These are phyloP conservation scores for Fusarium pilosicola DNA, from an alignment of 2,329 filamentous ascomycete genomes.

Conservation along the genomic window DNA sequence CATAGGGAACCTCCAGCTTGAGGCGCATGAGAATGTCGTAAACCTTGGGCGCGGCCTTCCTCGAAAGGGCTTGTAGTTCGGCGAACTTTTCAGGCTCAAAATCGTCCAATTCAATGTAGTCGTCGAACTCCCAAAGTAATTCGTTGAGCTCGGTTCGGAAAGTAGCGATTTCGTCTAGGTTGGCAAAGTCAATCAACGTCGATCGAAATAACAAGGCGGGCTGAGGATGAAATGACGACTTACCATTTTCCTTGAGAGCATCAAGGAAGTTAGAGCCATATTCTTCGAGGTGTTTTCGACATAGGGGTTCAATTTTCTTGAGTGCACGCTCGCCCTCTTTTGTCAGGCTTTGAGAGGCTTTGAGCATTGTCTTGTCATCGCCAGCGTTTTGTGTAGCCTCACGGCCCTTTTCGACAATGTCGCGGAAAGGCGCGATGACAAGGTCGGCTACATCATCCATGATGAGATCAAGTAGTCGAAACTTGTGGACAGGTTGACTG, in stretches of 20 bases:
- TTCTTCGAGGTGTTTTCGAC: conserved; percentile 58
- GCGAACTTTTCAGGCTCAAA: conserved; percentile 63
- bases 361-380: conserved; percentile 58
- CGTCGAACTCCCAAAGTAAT: conserved; percentile 67
- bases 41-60: conserved; percentile 60
- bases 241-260: conserved; percentile 65
- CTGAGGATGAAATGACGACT: conserved; percentile 25
- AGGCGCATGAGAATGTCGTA: conserved; percentile 63
- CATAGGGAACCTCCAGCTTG: conserved; percentile 56
- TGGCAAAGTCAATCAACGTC: conserved; percentile 25
- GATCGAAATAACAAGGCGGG: background rate
- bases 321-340: conserved; percentile 61
- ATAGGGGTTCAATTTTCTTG: conserved; percentile 62
- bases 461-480: conserved; percentile 5
- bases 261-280: conserved; percentile 61
- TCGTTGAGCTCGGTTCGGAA: conserved; percentile 60
- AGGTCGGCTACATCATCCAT: conserved; percentile 57
- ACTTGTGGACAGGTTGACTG: background rate
- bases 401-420: conserved; percentile 63
- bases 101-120: conserved; percentile 59
- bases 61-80: conserved; percentile 59
- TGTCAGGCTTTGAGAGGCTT: conserved; percentile 58
- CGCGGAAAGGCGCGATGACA: conserved; percentile 61
- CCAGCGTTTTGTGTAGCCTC: conserved; percentile 59
- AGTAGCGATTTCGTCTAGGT: conserved; percentile 58